phyloP scores from a whole-genome alignment of 2,329 filamentous ascomycete species.

The Fonsecaea pedrosoi region DNA sequence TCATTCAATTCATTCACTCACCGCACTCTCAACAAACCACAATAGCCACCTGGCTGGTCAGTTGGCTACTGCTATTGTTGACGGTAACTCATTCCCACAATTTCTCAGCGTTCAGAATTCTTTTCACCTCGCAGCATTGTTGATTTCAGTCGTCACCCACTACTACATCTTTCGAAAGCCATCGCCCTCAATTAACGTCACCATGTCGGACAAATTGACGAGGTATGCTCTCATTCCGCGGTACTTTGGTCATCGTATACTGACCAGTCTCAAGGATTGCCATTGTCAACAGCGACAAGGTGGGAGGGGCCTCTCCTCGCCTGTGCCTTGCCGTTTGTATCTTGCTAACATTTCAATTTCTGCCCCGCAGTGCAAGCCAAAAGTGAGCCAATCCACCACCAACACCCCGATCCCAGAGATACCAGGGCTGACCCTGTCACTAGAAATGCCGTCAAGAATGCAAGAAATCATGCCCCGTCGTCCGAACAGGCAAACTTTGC shows the following conservation, averaged over 20 bases:
- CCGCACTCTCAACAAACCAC: conserved; percentile 28
- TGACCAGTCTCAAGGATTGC: conserved; percentile 73
- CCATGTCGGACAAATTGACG: conserved; percentile 92
- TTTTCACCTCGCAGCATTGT: not conserved
- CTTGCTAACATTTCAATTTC: conserved; percentile 49
- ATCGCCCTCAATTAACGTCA: conserved; percentile 42
- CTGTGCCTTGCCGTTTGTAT: conserved; percentile 34
- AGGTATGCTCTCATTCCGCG: conserved; percentile 66
- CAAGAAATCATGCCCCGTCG: conserved; percentile 97
- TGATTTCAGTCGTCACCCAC: not conserved
- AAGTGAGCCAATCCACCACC: conserved; percentile 60
- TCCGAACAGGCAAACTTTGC: conserved; percentile 95
- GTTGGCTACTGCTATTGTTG: conserved; percentile 22
- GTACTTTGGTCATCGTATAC: conserved; percentile 1
- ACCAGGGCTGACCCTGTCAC: conserved; percentile 40
- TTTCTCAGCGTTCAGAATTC: not conserved
- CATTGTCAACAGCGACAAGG: conserved; percentile 97
- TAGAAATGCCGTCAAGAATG: conserved; percentile 99
- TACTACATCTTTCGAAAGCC: not conserved
- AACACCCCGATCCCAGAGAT: not conserved
- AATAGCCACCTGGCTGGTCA: conserved; percentile 24
- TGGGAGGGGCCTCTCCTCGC: conserved; percentile 1
- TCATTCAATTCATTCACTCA: conserved; percentile 22
- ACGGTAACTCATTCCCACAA: conserved; percentile 23
- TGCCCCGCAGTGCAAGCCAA: conserved; percentile 77